phyloP scores from a whole-genome alignment of 768 basidiomycete species.

The Pluteus cervinus region DNA sequence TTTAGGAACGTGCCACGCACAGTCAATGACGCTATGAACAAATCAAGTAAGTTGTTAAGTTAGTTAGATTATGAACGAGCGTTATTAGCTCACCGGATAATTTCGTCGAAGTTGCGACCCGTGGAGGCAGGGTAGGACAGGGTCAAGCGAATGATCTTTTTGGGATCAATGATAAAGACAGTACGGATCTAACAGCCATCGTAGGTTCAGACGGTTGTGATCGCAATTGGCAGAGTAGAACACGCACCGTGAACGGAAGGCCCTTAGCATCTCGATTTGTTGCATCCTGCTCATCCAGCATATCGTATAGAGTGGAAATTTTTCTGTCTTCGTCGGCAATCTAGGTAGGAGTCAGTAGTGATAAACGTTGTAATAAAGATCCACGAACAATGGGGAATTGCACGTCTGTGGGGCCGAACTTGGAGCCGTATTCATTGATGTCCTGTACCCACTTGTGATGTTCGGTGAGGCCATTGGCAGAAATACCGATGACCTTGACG shows the following conservation, averaged over 20 bases:
- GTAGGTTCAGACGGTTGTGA: slow-evolving; percentile 6
- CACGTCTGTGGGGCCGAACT: slow-evolving; percentile 64
- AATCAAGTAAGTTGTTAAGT: background rate
- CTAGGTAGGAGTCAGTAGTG: slow-evolving; percentile 27
- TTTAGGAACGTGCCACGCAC: slow-evolving; percentile 22
- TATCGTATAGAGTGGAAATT: slow-evolving; percentile 85
- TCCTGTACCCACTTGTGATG: slow-evolving; percentile 89
- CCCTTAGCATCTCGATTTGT: slow-evolving; percentile 85
- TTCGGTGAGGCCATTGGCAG: slow-evolving; percentile 81
- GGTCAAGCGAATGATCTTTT: slow-evolving; percentile 87
- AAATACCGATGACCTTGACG: slow-evolving; percentile 92
- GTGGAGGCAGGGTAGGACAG: slow-evolving; percentile 93
- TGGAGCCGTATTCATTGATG: slow-evolving; percentile 75
- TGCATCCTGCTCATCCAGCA: slow-evolving; percentile 93
- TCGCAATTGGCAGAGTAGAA: slow-evolving; percentile 2
- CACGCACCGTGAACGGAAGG: slow-evolving; percentile 82
- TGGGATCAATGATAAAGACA: slow-evolving; percentile 96
- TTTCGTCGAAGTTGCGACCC: slow-evolving; percentile 84
- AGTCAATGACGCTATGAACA: slow-evolving; percentile 64
- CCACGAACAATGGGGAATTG: slow-evolving; percentile 86
- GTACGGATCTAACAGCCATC: slow-evolving; percentile 66
- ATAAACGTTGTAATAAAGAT: slow-evolving; percentile 1
- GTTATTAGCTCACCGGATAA: slow-evolving; percentile 34
- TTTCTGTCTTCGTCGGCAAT: slow-evolving; percentile 90
- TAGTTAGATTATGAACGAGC: slow-evolving; percentile 6